Conservation (phyloP, 139 green algal species). For the Tetratostichococcus sp. region DNA sequence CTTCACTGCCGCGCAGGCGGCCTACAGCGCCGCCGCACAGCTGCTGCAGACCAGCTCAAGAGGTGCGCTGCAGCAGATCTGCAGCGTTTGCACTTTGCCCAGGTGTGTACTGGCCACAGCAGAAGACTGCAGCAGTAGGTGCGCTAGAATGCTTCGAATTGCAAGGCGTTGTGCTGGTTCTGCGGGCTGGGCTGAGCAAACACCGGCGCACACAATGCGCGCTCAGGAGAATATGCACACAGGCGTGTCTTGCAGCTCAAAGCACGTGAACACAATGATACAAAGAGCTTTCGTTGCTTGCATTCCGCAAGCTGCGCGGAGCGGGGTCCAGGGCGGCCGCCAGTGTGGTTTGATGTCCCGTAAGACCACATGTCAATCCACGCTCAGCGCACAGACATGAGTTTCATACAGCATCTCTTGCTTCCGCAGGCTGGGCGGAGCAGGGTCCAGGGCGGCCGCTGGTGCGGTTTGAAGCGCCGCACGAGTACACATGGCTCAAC, state of each 20-base stretch:
- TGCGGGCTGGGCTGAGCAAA: too few relatives aligned
- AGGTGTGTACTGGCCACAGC: too few relatives aligned
- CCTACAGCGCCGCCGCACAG: conserved; percentile 15
- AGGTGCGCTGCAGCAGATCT: neutral
- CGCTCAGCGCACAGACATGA: neutral
- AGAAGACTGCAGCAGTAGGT: too few relatives aligned
- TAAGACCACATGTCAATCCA: conserved; percentile 14
- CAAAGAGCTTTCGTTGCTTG: too few relatives aligned
- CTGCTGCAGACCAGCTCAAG: conserved; percentile 17
- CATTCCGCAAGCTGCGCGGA: neutral
- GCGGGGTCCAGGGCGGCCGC: neutral
- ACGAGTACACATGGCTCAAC: conserved; percentile 15
- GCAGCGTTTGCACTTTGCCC: too few relatives aligned
- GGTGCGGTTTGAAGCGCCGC: conserved; percentile 30
- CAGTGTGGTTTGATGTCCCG: conserved; percentile 26
- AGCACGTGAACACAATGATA: too few relatives aligned
- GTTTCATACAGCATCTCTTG: neutral
- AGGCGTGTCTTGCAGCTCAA: too few relatives aligned
- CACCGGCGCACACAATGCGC: too few relatives aligned
- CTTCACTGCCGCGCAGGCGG: conserved; percentile 10
- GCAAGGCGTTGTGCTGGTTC: too few relatives aligned
- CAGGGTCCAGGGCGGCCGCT: neutral
- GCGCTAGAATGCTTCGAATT: too few relatives aligned
- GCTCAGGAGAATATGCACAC: too few relatives aligned
- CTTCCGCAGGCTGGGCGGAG: neutral